Conservation (phyloP, 2,329 filamentous ascomycete species). For the Talaromyces verruculosus region DNA sequence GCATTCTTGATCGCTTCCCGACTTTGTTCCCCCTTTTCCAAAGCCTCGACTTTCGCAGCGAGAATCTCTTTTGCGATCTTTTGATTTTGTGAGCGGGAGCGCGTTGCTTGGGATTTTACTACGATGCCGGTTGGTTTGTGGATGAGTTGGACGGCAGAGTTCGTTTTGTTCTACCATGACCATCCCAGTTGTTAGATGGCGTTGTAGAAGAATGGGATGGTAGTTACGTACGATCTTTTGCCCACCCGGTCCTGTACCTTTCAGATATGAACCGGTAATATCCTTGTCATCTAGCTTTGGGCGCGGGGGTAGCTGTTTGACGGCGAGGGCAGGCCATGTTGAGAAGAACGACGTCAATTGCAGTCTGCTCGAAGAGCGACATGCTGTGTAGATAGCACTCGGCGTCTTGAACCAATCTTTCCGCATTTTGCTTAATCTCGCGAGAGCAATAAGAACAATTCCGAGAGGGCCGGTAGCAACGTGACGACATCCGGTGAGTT, state of each 20-base stretch:
- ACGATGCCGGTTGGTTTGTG: conserved; percentile 89
- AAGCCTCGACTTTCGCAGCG: conserved; percentile 72
- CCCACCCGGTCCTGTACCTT: conserved; percentile 87
- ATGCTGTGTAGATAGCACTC: conserved; percentile 1
- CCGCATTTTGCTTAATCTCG: not conserved
- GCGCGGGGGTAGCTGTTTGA: conserved; percentile 71
- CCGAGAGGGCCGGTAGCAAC: not conserved
- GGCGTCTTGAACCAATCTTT: not conserved
- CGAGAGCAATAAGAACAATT: not conserved
- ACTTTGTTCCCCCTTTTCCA: conserved; percentile 70
- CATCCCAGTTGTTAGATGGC: not conserved
- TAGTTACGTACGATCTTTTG: conserved; percentile 74
- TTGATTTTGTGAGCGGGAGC: conserved; percentile 82
- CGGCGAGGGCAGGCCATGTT: conserved; percentile 3
- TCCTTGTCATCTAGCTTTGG: conserved; percentile 74
- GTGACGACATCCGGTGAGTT: not conserved
- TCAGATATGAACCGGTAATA: conserved; percentile 81
- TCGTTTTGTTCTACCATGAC: conserved; percentile 77
- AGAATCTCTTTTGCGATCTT: conserved; percentile 78
- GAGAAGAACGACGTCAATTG: conserved; percentile 8
- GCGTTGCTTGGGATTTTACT: conserved; percentile 89
- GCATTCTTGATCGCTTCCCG: conserved; percentile 79
- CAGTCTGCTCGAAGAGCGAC: not conserved
- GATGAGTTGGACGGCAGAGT: conserved; percentile 87
- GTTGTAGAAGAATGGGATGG: not conserved